Conservation (phyloP, 176 grass and related monocot species). For the Musa beccarii region DNA sequence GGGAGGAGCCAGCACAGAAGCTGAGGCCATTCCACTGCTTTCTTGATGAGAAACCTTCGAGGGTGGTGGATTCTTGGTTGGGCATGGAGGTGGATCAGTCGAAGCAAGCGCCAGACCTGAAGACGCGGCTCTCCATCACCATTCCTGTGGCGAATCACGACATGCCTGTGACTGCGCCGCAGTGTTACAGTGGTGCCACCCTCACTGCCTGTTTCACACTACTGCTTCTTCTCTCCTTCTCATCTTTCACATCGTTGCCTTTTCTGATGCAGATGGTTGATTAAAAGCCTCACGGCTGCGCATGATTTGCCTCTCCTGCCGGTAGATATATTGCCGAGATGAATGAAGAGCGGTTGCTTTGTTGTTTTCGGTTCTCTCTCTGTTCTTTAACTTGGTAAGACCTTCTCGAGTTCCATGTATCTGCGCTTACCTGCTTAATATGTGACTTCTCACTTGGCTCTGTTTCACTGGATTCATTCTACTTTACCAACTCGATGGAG, state of each 20-base stretch:
- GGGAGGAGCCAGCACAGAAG: not conserved
- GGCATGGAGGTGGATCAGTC: not conserved
- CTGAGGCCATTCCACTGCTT: slow-evolving; percentile 32
- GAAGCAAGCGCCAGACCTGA: not conserved
- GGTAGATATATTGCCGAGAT: not conserved
- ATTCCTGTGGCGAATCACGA: slow-evolving; percentile 4
- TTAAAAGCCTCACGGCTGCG: not conserved
- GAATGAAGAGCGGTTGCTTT: not conserved
- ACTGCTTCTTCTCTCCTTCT: not conserved
- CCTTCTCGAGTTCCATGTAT: not conserved
- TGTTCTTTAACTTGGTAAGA: not conserved
- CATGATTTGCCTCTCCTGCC: not conserved
- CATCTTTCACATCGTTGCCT: not conserved
- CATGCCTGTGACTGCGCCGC: slow-evolving; percentile 1
- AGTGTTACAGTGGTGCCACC: not conserved
- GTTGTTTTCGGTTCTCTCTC: not conserved
- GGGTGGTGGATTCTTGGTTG: not conserved
- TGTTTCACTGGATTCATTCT: not conserved
- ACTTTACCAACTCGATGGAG: not conserved
- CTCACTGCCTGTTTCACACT: no score
- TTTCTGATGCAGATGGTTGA: slow-evolving; percentile 7
- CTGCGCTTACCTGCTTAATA: not conserved
- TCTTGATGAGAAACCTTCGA: slow-evolving; percentile 21
- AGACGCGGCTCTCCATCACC: slow-evolving; percentile 15
- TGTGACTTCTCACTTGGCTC: not conserved